phyloP scores from a whole-genome alignment of 1,284 basidiomycete species.

The Malassezia cuniculi region DNA sequence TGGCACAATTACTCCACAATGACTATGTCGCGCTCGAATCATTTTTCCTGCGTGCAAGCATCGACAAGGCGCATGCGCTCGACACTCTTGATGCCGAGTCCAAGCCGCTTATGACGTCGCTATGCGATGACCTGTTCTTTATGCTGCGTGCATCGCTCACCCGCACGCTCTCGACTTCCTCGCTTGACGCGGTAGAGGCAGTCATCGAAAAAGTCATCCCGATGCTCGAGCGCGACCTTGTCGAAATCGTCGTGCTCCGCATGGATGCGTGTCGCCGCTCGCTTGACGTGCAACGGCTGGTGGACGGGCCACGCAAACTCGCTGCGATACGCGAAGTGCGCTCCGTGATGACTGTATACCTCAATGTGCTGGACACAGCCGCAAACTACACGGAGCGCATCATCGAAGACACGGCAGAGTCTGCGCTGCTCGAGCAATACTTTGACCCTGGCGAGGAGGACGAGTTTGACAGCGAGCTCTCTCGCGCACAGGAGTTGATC shows the following conservation, averaged over 20 bases:
- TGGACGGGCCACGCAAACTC: constrained; percentile 39
- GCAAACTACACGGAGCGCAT: constrained; percentile 31
- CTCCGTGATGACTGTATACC: constrained; percentile 32
- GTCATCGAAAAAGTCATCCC: constrained; percentile 18
- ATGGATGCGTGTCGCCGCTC: constrained; percentile 34
- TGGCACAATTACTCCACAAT: constrained; percentile 48
- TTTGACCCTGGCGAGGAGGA: constrained; percentile 16
- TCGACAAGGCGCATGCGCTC: constrained; percentile 60
- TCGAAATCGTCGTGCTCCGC: constrained; percentile 34
- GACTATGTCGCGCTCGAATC: constrained; percentile 80
- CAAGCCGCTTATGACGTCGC: constrained; percentile 28
- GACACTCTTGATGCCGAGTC: constrained; percentile 21
- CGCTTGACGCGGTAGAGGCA: constrained; percentile 16
- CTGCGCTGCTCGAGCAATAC: constrained; percentile 14
- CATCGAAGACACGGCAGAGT: constrained; percentile 21
- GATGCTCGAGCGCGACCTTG: constrained; percentile 31
- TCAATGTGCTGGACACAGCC: constrained; percentile 36
- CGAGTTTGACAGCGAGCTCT: constrained; percentile 10
- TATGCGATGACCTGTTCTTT: constrained; percentile 43
- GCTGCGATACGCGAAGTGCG: constrained; percentile 40
- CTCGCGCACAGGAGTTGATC: constrained; percentile 3
- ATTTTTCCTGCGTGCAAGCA: constrained; percentile 76
- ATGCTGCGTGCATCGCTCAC: constrained; percentile 32
- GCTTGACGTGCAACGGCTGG: constrained; percentile 27
- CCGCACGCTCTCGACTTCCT: constrained; percentile 31